Percentiles rank a stretch among this genome's conserved stretches.
These are phyloP conservation scores for Ogataea corticis DNA, from an alignment of 805 yeast species.

Conservation along the genomic window DNA sequence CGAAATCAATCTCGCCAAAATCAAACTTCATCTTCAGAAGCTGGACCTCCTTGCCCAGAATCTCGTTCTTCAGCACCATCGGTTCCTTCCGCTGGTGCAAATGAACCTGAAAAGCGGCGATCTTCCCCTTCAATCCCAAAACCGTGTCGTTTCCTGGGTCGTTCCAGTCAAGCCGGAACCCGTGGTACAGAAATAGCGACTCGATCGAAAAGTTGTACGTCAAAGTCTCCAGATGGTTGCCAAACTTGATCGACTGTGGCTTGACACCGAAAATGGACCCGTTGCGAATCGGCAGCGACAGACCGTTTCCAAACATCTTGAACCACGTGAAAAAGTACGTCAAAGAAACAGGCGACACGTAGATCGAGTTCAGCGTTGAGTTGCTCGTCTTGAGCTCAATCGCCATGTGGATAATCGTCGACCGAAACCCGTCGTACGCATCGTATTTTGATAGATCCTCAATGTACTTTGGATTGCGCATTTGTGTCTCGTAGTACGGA, in stretches of 20 bases:
- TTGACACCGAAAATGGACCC: conserved; percentile 67
- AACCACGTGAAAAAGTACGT: conserved; percentile 78
- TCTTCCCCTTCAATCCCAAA: conserved; percentile 68
- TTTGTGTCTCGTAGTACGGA: conserved; percentile 58
- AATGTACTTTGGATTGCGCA: conserved; percentile 54
- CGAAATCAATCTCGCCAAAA: conserved; percentile 56
- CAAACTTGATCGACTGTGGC: conserved; percentile 63
- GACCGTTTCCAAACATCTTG: conserved; percentile 72
- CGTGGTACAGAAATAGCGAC: conserved; percentile 72
- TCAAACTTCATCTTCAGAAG: conserved; percentile 61
- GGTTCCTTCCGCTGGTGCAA: conserved; percentile 60
- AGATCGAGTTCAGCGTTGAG: conserved; percentile 61
- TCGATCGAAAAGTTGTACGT: conserved; percentile 72
- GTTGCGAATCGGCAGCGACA: conserved; percentile 72
- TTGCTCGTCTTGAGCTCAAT: conserved; percentile 39
- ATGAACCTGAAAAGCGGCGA: conserved; percentile 55
- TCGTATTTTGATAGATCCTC: conserved; percentile 58
- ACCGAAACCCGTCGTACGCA: conserved; percentile 75
- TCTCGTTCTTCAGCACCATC: conserved; percentile 47
- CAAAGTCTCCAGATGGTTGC: conserved; percentile 69
- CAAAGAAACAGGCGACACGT: conserved; percentile 68
- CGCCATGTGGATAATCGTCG: conserved; percentile 74
- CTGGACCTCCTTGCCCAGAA: conserved; percentile 47
- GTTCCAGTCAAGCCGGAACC: conserved; percentile 51
- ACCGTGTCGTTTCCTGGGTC: conserved; percentile 44